These are phyloP conservation scores for Cyberlindnera meyerae DNA, from an alignment of 805 yeast genomes.

Conservation along the genomic window DNA sequence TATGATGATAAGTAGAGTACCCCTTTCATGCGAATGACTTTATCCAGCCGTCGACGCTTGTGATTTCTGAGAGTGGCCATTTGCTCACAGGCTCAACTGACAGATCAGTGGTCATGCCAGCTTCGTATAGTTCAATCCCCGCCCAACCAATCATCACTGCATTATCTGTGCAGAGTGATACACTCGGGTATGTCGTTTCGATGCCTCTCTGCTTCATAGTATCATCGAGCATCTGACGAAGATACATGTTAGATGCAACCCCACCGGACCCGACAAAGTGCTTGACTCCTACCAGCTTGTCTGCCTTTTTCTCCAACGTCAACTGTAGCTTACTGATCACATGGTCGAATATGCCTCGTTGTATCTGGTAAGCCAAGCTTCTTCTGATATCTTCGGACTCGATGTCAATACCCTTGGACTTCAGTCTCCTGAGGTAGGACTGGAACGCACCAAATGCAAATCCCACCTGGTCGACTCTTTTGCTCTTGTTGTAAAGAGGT, in stretches of 20 bases:
- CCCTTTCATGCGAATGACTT: constrained; percentile 1
- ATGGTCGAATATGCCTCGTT: constrained; percentile 68
- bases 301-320: constrained; percentile 38
- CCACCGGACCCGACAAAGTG: constrained; percentile 89
- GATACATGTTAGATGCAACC: constrained; percentile 69
- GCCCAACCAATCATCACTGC: constrained; percentile 98
- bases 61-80: constrained; percentile 70
- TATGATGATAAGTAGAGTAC: too few relatives aligned
- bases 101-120: constrained; percentile 40
- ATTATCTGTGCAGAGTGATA: constrained; percentile 82
- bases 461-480: constrained; percentile 39
- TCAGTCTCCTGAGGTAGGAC: constrained; percentile 44
- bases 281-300: constrained; percentile 38
- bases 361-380: constrained; percentile 53
- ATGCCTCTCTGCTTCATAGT: constrained; percentile 32
- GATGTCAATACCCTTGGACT: constrained; percentile 19
- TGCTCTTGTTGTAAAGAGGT: constrained; percentile 49
- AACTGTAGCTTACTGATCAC: constrained; percentile 57
- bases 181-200: constrained; percentile 60
- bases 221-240: constrained; percentile 44
- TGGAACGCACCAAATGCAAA: constrained; percentile 81
- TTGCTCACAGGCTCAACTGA: constrained; percentile 62
- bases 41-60: constrained; percentile 48
- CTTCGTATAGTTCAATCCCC: constrained; percentile 80
- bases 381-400: constrained; percentile 27